Percentiles rank a stretch among this genome's conserved stretches.
Conservation (phyloP, 345 rosid species). For the Pugionium cornutum region DNA sequence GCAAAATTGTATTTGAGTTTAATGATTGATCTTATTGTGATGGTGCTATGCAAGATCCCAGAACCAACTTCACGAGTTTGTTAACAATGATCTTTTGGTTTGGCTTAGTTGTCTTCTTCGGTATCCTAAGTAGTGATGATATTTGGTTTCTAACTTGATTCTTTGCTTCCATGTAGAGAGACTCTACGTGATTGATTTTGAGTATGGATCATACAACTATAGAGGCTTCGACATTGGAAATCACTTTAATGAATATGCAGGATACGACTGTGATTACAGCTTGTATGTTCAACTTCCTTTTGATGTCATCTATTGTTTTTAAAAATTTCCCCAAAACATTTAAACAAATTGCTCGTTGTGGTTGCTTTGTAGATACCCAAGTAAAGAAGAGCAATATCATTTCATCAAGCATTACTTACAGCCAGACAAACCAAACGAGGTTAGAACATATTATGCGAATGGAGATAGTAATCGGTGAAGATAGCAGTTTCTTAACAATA, state of each 20-base stretch:
- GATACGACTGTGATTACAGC: slow-evolving; percentile 91
- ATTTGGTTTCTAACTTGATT: slow-evolving; percentile 15
- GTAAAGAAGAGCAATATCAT: slow-evolving; percentile 75
- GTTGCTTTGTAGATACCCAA: slow-evolving; percentile 64
- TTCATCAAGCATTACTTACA: slow-evolving; percentile 84
- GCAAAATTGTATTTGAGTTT: neutral
- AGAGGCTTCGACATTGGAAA: slow-evolving; percentile 95
- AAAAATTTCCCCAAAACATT: neutral
- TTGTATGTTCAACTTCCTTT: slow-evolving; percentile 53
- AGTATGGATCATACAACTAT: slow-evolving; percentile 89
- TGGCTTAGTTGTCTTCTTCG: slow-evolving; percentile 7
- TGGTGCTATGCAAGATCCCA: slow-evolving; percentile 1
- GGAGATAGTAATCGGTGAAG: neutral
- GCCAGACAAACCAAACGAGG: slow-evolving; percentile 73
- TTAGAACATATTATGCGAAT: slow-evolving; percentile 28
- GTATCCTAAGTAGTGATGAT: slow-evolving; percentile 9
- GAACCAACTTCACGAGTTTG: neutral
- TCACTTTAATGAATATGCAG: slow-evolving; percentile 94
- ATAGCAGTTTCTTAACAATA: too few species aligned
- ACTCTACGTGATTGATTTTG: slow-evolving; percentile 91
- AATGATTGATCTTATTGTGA: slow-evolving; percentile 13
- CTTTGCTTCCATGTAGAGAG: slow-evolving; percentile 51
- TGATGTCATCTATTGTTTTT: slow-evolving; percentile 20
- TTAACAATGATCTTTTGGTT: slow-evolving; percentile 8
- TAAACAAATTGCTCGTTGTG: slow-evolving; percentile 23